Percentiles rank a stretch among this genome's conserved stretches.
Conservation (phyloP, 768 basidiomycete genomes). For the Xerocomellus dryophilus region DNA sequence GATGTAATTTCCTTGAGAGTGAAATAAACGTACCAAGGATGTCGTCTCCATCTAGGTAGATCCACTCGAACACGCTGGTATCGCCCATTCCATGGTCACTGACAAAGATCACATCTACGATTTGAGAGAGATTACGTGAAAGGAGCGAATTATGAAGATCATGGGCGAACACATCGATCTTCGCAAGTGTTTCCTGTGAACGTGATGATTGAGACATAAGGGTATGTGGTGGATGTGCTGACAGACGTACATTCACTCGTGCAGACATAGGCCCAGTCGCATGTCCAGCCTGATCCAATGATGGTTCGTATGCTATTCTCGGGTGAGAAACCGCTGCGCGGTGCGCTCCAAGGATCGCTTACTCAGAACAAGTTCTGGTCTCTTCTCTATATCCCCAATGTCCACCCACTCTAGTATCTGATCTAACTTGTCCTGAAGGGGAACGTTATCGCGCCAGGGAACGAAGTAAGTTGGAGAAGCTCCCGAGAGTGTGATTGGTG, state of each 20-base stretch:
- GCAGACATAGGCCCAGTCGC: constrained; percentile 63
- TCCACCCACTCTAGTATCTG: constrained; percentile 82
- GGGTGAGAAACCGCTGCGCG: background rate
- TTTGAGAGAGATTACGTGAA: constrained; percentile 72
- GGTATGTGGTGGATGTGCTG: background rate
- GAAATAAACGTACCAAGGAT: constrained; percentile 24
- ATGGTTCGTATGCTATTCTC: constrained; percentile 71
- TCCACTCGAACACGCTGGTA: constrained; percentile 69
- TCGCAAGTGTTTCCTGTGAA: constrained; percentile 54
- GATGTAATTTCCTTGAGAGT: too few species aligned
- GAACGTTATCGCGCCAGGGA: constrained; percentile 63
- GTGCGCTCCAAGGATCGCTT: constrained; percentile 13
- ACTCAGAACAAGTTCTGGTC: constrained; percentile 81
- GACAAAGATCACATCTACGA: constrained; percentile 87
- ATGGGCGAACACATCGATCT: constrained; percentile 73
- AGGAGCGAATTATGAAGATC: constrained; percentile 61
- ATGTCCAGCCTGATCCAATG: constrained; percentile 84
- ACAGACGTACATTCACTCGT: constrained; percentile 61
- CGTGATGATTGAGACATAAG: background rate
- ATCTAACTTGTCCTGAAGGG: constrained; percentile 67
- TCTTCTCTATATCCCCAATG: constrained; percentile 53
- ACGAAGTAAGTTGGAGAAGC: constrained; percentile 69
- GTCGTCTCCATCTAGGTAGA: constrained; percentile 65
- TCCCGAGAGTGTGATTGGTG: constrained; percentile 65
- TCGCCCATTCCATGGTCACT: constrained; percentile 92